Base-by-base conservation (phyloP, 2,329 filamentous ascomycete species). In the Botrytis galanthina region DNA sequence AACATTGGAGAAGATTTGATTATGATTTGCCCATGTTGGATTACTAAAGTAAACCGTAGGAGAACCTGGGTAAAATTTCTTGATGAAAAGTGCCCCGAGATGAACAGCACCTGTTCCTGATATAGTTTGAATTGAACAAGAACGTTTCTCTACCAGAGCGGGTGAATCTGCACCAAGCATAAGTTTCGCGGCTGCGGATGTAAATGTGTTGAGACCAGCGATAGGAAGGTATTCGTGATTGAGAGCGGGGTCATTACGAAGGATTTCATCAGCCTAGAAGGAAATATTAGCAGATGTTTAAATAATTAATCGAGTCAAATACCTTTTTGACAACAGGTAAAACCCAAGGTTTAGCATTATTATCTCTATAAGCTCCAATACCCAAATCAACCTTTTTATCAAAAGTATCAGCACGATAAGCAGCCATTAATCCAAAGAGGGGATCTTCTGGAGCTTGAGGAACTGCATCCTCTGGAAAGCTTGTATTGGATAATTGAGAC, bases 191-290 rank as follows among this genome's bases (percentile, higher is more conserved):
- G 96, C 95, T 81, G 96, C 97, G 78, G 89, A 88, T 74, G 94
- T 98, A 85, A 98, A 97, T 76, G 91, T 88, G 73, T 91, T 85
- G 74, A 98, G 88, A 81, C 96, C 96, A 76, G 94, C 92, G 82
- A 99, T 99, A 74, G 96, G 95, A 74, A 97, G 93, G 84, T 99
- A 99, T 88, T 99, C 96, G 87, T 99, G 95, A 86, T 99, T 97
- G 79, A 97, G 87, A 74, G 93, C 89, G 81, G 95, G 94, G 84
- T 98, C 94, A 82, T 92, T 92, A 83, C 91, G 92, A 78, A 98
- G 89, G 80, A 94, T 90, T 77, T 96, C 92, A 82, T 98, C 95
- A 79, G 96, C 96, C 95, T 98, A 82, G 70, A 9, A 44, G 16
- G 22, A 8, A n/a, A 48, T 9, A 57, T 73, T 70, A 73, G 64